Percentiles rank a stretch among this genome's conserved stretches.
These are phyloP conservation scores for Ceratocystis alfenasii DNA, from an alignment of 2,329 filamentous ascomycete species.

Conservation along the genomic window DNA sequence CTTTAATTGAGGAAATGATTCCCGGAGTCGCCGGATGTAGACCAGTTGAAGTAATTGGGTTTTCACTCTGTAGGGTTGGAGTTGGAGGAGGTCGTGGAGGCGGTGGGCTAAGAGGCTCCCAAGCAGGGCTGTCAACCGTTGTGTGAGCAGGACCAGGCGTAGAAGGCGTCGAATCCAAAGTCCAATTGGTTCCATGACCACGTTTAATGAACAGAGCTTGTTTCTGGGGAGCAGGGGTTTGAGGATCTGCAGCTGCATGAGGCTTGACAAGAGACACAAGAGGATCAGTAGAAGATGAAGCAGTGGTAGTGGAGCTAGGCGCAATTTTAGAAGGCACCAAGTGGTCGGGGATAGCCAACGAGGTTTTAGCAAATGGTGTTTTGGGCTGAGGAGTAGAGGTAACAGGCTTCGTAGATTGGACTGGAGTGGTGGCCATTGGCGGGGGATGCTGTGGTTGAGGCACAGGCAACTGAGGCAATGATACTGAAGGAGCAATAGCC, in stretches of 20 bases:
- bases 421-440: not conserved
- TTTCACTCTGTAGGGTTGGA: constrained; percentile 27
- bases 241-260: constrained; percentile 4
- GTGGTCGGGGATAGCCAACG: constrained; percentile 16
- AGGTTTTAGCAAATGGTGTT: constrained; percentile 17
- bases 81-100: constrained; percentile 11
- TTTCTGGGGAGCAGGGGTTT: constrained; percentile 14
- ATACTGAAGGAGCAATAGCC: not conserved
- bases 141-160: constrained; percentile 37
- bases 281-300: not conserved
- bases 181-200: constrained; percentile 47
- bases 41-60: constrained; percentile 30
- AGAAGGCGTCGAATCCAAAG: constrained; percentile 43
- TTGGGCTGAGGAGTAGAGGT: constrained; percentile 11
- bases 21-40: constrained; percentile 27
- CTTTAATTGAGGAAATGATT: constrained; percentile 16
- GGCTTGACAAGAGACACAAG: not conserved
- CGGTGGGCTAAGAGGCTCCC: constrained; percentile 38
- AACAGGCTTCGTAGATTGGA: constrained; percentile 10
- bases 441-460: not conserved
- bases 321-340: constrained; percentile 11
- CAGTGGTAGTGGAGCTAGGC: not conserved
- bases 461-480: not conserved
- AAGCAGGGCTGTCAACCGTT: constrained; percentile 41
- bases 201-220: constrained; percentile 26